Conservation (phyloP, 2,329 filamentous ascomycete species). For the Penicillium fuscoglaucum region DNA sequence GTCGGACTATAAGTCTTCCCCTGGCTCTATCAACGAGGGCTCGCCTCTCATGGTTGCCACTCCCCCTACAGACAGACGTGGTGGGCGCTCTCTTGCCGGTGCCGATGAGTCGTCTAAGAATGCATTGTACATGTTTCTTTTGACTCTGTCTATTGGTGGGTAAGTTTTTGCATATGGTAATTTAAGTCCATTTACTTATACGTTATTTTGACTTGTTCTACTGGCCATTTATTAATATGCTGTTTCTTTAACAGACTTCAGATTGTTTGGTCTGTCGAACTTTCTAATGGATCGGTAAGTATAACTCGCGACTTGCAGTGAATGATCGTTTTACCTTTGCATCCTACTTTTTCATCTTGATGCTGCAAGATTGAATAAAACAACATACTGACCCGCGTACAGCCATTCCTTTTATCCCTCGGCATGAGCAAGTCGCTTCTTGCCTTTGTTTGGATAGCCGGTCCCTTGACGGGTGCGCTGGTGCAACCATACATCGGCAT, state of each 20-base stretch:
- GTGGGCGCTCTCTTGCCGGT: conserved; percentile 34
- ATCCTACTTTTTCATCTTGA: not conserved
- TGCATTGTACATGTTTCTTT: conserved; percentile 77
- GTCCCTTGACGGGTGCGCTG: conserved; percentile 73
- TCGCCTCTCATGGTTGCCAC: conserved; percentile 34
- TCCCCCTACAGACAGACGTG: not conserved
- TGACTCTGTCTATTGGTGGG: conserved; percentile 84
- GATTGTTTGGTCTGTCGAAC: conserved; percentile 92
- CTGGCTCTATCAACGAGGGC: conserved; percentile 21
- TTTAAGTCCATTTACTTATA: not conserved
- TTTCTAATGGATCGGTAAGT: conserved; percentile 80
- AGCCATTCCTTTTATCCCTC: conserved; percentile 74
- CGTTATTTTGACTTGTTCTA: not conserved
- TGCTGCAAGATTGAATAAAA: not conserved
- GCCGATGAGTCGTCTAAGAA: conserved; percentile 67
- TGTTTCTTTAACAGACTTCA: conserved; percentile 61
- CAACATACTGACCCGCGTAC: not conserved
- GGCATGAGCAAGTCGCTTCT: conserved; percentile 80
- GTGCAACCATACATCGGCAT: conserved; percentile 84
- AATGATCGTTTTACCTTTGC: not conserved
- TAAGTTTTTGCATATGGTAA: conserved; percentile 33
- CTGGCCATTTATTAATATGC: conserved; percentile 8
- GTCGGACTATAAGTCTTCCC: not conserved
- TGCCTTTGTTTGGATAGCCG: conserved; percentile 82
- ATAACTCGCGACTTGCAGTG: not conserved